phyloP scores from a whole-genome alignment of 2,329 filamentous ascomycete species.

The Davidsoniella virescens region DNA sequence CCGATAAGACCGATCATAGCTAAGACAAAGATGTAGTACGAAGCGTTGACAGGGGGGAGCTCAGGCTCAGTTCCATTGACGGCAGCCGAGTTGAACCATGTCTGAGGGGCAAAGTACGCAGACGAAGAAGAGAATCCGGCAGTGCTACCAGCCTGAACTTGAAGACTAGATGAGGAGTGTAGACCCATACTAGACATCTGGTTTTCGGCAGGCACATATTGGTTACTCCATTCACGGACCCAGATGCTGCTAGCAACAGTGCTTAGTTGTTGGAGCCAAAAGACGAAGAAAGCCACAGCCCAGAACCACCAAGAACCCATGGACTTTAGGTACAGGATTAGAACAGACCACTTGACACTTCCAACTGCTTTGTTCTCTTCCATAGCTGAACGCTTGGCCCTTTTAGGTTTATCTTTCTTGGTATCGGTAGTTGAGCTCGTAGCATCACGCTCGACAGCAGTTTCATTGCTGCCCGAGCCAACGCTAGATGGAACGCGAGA shows the following conservation, averaged over 20 bases:
- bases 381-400: constrained; percentile 32
- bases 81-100: constrained; percentile 7
- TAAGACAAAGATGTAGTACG: constrained; percentile 73
- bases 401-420: constrained; percentile 31
- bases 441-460: constrained; percentile 27
- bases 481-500: constrained; percentile 66
- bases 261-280: constrained; percentile 67
- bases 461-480: constrained; percentile 43
- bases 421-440: constrained; percentile 33
- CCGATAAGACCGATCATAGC: constrained; percentile 63
- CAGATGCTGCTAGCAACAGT: constrained; percentile 82
- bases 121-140: constrained; percentile 1
- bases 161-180: neutral
- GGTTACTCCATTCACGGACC: constrained; percentile 91
- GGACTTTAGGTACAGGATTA: constrained; percentile 66
- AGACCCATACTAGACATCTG: constrained; percentile 2
- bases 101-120: constrained; percentile 4
- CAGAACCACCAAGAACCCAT: constrained; percentile 99
- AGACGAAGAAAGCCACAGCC: constrained; percentile 58
- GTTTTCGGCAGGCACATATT: constrained; percentile 44
- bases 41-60: constrained; percentile 47
- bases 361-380: constrained; percentile 70
- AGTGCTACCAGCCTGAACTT: constrained; percentile 6
- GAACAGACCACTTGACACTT: constrained; percentile 74
- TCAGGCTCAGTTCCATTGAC: constrained; percentile 4